phyloP scores from a whole-genome alignment of 225 moss, liverwort and hornwort species.

The Polytrichum formosum region DNA sequence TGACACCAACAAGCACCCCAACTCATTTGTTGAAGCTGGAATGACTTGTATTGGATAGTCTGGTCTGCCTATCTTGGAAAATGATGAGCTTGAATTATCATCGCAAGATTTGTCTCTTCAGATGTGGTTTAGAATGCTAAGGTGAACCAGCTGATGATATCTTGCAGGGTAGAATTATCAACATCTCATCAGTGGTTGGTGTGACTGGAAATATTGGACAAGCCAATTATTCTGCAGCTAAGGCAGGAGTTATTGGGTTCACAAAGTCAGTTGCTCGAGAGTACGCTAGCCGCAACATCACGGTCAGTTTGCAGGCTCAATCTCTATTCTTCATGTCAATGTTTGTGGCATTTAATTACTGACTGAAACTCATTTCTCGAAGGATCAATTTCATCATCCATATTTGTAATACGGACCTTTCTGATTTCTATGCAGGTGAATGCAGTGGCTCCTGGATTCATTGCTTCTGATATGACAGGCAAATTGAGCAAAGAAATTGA shows the following conservation, averaged over 20 bases:
- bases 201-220: slow-evolving; percentile 84
- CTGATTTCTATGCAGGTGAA: slow-evolving; percentile 52
- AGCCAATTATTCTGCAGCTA: slow-evolving; percentile 93
- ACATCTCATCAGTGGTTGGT: slow-evolving; percentile 92
- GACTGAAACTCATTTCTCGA: background rate
- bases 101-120: no score
- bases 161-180: slow-evolving; percentile 76
- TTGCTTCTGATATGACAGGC: slow-evolving; percentile 87
- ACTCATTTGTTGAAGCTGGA: background rate
- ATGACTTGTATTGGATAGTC: background rate
- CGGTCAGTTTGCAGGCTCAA: slow-evolving; percentile 33
- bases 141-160: background rate
- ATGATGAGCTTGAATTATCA: no score
- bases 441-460: slow-evolving; percentile 90
- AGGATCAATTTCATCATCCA: background rate
- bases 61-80: no score
- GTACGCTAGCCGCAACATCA: slow-evolving; percentile 84
- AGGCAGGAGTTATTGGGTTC: slow-evolving; percentile 94
- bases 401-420: background rate
- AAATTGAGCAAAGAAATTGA: slow-evolving; percentile 77
- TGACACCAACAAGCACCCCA: background rate
- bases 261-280: slow-evolving; percentile 88
- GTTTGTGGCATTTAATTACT: no score
- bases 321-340: background rate
- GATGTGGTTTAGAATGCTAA: background rate